Percentiles rank a stretch among this genome's conserved stretches.
Evolutionary conservation across 1,139 yeast species (phyloP).

Genomic region (Saccharomyces hybrid): DNA sequence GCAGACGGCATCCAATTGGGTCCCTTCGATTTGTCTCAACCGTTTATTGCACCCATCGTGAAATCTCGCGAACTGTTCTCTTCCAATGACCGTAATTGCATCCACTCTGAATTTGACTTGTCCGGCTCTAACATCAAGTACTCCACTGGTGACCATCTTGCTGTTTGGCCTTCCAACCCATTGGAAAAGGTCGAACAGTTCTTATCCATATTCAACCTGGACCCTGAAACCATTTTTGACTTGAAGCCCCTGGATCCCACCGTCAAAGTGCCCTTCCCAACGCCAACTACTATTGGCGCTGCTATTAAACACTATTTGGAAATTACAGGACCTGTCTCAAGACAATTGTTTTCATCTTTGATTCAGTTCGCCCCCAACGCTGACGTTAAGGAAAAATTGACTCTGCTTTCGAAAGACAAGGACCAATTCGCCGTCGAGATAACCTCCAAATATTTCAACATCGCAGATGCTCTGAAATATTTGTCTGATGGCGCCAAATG

Average conservation of each 20-base stretch:
- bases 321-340: conserved; percentile 87
- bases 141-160: conserved; percentile 93
- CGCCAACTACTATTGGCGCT: conserved; percentile 86
- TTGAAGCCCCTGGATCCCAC: conserved; percentile 73
- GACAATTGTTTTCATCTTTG: conserved; percentile 74
- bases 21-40: conserved; percentile 79
- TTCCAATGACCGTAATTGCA: conserved; percentile 55
- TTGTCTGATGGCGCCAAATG: conserved; percentile 58
- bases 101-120: conserved; percentile 85
- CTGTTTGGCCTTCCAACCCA: conserved; percentile 89
- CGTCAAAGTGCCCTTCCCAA: conserved; percentile 70
- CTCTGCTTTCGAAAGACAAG: conserved; percentile 60
- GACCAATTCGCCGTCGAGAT: conserved; percentile 58
- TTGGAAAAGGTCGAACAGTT: conserved; percentile 64
- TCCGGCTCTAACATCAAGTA: conserved; percentile 70
- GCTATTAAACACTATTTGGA: conserved; percentile 82
- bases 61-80: conserved; percentile 65
- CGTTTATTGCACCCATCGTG: conserved; percentile 67
- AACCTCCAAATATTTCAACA: conserved; percentile 52
- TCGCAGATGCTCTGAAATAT: conserved; percentile 64
- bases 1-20: conserved; percentile 42
- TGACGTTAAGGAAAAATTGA: conserved; percentile 45
- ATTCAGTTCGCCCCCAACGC: conserved; percentile 76
- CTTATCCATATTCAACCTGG: conserved; percentile 54
- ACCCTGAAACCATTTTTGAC: conserved; percentile 51